Percentiles rank a stretch among this genome's conserved stretches.
phyloP scores from a whole-genome alignment of 1,139 yeast species.

The Geotrichum siamense region DNA sequence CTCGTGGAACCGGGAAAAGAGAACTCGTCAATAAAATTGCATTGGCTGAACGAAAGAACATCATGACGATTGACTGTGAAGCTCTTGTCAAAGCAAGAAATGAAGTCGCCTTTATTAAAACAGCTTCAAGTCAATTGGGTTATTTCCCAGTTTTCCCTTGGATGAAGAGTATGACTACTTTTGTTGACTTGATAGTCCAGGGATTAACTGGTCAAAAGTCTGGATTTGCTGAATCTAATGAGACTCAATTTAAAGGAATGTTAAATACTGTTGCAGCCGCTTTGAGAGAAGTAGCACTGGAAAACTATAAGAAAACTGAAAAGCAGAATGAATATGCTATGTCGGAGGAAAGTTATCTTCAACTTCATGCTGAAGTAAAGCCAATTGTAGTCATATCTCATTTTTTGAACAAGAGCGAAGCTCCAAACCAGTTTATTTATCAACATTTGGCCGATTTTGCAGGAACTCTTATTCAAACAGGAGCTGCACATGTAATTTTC shows the following conservation, averaged over 20 bases:
- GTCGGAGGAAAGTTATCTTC: slow-evolving; percentile 75
- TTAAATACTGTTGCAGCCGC: slow-evolving; percentile 67
- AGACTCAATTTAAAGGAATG: slow-evolving; percentile 77
- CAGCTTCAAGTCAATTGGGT: slow-evolving; percentile 71
- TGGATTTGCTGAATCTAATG: slow-evolving; percentile 80
- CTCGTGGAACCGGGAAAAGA: slow-evolving; percentile 88
- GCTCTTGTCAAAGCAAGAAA: slow-evolving; percentile 62
- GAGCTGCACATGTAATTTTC: slow-evolving; percentile 82
- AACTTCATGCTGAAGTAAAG: slow-evolving; percentile 76
- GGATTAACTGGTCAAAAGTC: slow-evolving; percentile 92
- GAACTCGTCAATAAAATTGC: slow-evolving; percentile 71
- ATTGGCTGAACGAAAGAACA: slow-evolving; percentile 48
- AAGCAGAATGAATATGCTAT: slow-evolving; percentile 30
- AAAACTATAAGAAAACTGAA: slow-evolving; percentile 27
- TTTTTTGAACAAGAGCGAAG: slow-evolving; percentile 49
- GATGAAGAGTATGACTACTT: slow-evolving; percentile 72
- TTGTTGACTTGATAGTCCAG: slow-evolving; percentile 78
- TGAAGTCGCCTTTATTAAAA: slow-evolving; percentile 59
- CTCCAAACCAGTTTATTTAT: slow-evolving; percentile 57
- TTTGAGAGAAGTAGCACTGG: slow-evolving; percentile 60
- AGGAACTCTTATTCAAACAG: slow-evolving; percentile 62
- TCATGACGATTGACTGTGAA: slow-evolving; percentile 75
- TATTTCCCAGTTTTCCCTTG: slow-evolving; percentile 93
- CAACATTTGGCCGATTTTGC: slow-evolving; percentile 86
- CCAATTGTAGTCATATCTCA: slow-evolving; percentile 84